These are phyloP conservation scores for Mucor irregularis DNA, from an alignment of 371 early-diverging fungal species.

Conservation along the genomic window DNA sequence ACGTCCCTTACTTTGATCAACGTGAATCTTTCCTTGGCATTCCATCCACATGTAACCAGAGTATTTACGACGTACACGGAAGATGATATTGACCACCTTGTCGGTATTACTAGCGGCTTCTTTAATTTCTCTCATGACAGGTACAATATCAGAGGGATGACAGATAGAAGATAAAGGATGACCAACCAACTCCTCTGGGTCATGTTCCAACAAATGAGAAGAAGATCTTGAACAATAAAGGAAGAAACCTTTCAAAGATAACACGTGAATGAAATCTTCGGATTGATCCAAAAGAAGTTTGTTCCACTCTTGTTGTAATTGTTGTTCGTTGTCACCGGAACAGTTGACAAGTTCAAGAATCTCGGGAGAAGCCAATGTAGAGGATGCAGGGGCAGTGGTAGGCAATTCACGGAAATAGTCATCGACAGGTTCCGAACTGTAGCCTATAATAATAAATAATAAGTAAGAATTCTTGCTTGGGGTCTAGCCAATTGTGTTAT, in stretches of 20 bases:
- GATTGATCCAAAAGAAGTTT: conserved; percentile 41
- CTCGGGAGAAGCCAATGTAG: conserved; percentile 17
- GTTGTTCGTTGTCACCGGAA: conserved; percentile 29
- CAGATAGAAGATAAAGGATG: conserved; percentile 55
- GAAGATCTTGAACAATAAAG: conserved; percentile 56
- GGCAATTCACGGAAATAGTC: conserved; percentile 41
- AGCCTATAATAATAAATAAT: too few relatives aligned
- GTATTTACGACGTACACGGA: conserved; percentile 56
- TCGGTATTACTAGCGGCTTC: conserved; percentile 32
- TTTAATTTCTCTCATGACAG: conserved; percentile 66
- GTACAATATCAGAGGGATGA: conserved; percentile 64
- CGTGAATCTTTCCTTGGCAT: conserved; percentile 56
- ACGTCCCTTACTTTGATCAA: conserved; percentile 59
- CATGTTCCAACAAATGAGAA: conserved; percentile 51
- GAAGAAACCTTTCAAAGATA: conserved; percentile 66
- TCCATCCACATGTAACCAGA: conserved; percentile 67
- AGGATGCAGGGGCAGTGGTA: conserved; percentile 13
- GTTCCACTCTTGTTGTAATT: conserved; percentile 43
- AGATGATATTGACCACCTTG: conserved; percentile 51
- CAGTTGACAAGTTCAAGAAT: conserved; percentile 29
- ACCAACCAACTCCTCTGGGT: conserved; percentile 59
- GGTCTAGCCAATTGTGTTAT: not conserved
- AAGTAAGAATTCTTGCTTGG: not conserved
- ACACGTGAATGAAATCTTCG: conserved; percentile 61
- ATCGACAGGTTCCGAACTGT: conserved; percentile 28